These are phyloP conservation scores for Eucalyptus cloeziana DNA, from an alignment of 345 rosid genomes.

Conservation along the genomic window DNA sequence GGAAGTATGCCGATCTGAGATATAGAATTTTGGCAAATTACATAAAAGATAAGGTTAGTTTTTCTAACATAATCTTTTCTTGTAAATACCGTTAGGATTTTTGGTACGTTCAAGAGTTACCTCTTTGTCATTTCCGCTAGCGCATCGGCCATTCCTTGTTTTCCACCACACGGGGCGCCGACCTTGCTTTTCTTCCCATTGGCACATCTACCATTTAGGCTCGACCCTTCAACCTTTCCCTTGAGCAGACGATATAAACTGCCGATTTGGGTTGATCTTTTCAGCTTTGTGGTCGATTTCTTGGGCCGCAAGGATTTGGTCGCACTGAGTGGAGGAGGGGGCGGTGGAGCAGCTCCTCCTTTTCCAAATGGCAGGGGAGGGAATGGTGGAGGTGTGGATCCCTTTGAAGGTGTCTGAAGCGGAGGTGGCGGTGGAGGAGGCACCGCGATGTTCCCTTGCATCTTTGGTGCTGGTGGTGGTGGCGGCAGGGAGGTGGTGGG, in stretches of 20 bases:
- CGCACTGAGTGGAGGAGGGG: slow-evolving; percentile 48
- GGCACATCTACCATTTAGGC: slow-evolving; percentile 15
- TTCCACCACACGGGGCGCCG: slow-evolving; percentile 23
- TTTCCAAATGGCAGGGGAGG: slow-evolving; percentile 13
- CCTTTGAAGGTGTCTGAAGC: slow-evolving; percentile 7
- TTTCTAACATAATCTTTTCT: neutral
- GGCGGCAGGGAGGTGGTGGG: slow-evolving; percentile 1
- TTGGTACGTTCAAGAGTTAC: neutral
- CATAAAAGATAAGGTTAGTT: neutral
- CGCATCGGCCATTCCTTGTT: slow-evolving; percentile 98
- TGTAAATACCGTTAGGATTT: neutral
- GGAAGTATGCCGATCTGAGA: slow-evolving; percentile 80
- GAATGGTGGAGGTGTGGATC: slow-evolving; percentile 25
- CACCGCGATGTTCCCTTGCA: neutral
- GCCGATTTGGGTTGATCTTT: slow-evolving; percentile 73
- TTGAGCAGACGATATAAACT: slow-evolving; percentile 61
- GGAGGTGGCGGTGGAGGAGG: slow-evolving; percentile 6
- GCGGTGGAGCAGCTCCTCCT: slow-evolving; percentile 21
- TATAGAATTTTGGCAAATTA: neutral
- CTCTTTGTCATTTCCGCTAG: slow-evolving; percentile 90
- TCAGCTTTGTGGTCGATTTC: slow-evolving; percentile 62
- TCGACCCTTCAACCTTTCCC: slow-evolving; percentile 68
- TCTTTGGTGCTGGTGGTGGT: neutral
- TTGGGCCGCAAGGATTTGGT: slow-evolving; percentile 51
- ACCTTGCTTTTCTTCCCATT: slow-evolving; percentile 18